A percentile compares a stretch with the other conserved stretches of the same genome.
Evolutionary conservation across 2,329 filamentous ascomycete genomes (phyloP).

Genomic region (Fusarium torreyae): DNA sequence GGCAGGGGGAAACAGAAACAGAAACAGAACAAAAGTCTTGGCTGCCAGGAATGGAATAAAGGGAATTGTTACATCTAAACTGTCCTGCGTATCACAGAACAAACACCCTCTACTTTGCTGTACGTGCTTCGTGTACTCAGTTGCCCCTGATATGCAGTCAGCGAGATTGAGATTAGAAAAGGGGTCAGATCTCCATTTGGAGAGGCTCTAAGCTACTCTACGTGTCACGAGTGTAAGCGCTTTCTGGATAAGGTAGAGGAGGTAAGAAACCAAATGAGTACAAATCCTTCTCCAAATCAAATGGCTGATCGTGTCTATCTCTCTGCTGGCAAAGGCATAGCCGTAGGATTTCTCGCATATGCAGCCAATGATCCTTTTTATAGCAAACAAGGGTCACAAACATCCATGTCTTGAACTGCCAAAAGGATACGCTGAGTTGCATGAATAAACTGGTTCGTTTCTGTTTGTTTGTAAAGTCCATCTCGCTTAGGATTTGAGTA

Average conservation of each 20-base stretch:
- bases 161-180: slow-evolving; percentile 23
- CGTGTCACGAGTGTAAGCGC: slow-evolving; percentile 39
- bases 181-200: slow-evolving; percentile 17
- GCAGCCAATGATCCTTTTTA: slow-evolving; percentile 17
- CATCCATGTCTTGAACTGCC: slow-evolving; percentile 26
- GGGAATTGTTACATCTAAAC: slow-evolving; percentile 13
- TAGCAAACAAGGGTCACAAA: slow-evolving; percentile 25
- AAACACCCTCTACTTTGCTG: slow-evolving; percentile 7
- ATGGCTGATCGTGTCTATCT: slow-evolving; percentile 20
- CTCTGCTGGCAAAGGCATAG: slow-evolving; percentile 16
- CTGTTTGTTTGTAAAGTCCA: slow-evolving; percentile 5
- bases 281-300: slow-evolving; percentile 25
- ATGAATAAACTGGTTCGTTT: slow-evolving; percentile 13
- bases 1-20: slow-evolving; percentile 15
- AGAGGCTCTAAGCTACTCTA: background rate
- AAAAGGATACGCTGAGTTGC: slow-evolving; percentile 6
- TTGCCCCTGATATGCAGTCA: slow-evolving; percentile 16
- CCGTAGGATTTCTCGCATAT: slow-evolving; percentile 11
- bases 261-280: slow-evolving; percentile 24
- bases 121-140: no score
- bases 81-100: slow-evolving; percentile 33
- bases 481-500: background rate
- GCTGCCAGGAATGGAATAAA: slow-evolving; percentile 36
- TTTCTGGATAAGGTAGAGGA: background rate
- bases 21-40: slow-evolving; percentile 27